A percentile compares a stretch with the other conserved stretches of the same genome.
Evolutionary conservation across 148 eudicot species (phyloP).

Genomic region (Chenopodium album): DNA sequence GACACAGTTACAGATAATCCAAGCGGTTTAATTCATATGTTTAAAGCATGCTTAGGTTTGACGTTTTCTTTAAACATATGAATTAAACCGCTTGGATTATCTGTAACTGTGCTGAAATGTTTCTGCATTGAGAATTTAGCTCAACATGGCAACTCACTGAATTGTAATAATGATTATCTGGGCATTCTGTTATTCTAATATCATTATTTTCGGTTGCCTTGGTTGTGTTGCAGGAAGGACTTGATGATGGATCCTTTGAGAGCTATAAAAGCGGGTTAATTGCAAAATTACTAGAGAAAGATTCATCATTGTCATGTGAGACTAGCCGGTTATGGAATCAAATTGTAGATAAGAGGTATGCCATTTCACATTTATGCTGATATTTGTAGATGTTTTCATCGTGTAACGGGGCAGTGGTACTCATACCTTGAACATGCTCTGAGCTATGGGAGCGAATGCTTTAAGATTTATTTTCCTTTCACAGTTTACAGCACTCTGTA

Average conservation of each 20-base stretch:
- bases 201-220: neutral
- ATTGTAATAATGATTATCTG: neutral
- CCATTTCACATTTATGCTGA: neutral
- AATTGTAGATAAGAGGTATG: slow-evolving; percentile 76
- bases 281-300: slow-evolving; percentile 80
- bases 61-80: neutral
- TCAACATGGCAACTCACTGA: neutral
- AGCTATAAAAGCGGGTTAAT: slow-evolving; percentile 70
- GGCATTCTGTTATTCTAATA: neutral
- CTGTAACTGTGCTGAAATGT: neutral
- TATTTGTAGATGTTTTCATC: neutral
- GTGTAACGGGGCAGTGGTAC: neutral
- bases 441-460: neutral
- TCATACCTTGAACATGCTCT: neutral
- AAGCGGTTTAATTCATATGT: no score
- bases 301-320: slow-evolving; percentile 81
- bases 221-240: slow-evolving; percentile 52
- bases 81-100: neutral
- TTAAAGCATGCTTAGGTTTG: neutral
- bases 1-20: no score
- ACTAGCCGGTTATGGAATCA: slow-evolving; percentile 83
- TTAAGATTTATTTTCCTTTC: neutral
- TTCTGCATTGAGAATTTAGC: neutral
- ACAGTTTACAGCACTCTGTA: neutral
- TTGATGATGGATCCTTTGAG: slow-evolving; percentile 72